A percentile compares a stretch with the other conserved stretches of the same genome.
Conservation (phyloP, 1,139 yeast species). For the Hemisphaericaspora xylanilytica region DNA sequence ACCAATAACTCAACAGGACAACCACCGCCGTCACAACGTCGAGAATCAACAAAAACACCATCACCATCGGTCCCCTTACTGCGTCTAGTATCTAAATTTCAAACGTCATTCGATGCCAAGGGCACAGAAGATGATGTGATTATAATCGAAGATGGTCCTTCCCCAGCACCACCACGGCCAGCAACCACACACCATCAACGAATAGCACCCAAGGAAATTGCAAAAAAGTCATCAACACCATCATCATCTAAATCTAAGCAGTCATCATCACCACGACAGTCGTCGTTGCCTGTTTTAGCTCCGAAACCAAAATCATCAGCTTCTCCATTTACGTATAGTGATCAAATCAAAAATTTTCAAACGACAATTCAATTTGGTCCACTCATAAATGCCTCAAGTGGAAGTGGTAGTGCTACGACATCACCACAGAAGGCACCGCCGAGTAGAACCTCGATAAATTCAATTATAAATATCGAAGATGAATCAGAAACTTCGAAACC, state of each 20-base stretch:
- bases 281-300: conserved; percentile 13
- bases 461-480: conserved; percentile 37
- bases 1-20: neutral
- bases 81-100: conserved; percentile 23
- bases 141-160: conserved; percentile 12
- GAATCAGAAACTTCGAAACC: conserved; percentile 16
- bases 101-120: conserved; percentile 22
- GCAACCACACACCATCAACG: conserved; percentile 3
- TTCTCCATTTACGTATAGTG: conserved; percentile 14
- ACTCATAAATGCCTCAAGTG: conserved; percentile 8
- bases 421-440: conserved; percentile 11
- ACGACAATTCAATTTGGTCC: conserved; percentile 25
- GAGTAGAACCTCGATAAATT: conserved; percentile 36
- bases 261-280: conserved; percentile 7
- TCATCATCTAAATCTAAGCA: conserved; percentile 3
- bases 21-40: conserved; percentile 1
- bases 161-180: no score
- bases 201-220: conserved; percentile 1
- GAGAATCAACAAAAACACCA: conserved; percentile 3
- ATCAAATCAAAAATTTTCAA: conserved; percentile 32
- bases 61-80: conserved; percentile 13
- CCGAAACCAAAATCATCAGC: conserved; percentile 15
- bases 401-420: conserved; percentile 2
- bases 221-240: conserved; percentile 4
- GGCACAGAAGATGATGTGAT: conserved; percentile 15